These are phyloP conservation scores for Phytopythium oedochilum DNA, from an alignment of 352 stramenopile genomes.

Conservation along the genomic window DNA sequence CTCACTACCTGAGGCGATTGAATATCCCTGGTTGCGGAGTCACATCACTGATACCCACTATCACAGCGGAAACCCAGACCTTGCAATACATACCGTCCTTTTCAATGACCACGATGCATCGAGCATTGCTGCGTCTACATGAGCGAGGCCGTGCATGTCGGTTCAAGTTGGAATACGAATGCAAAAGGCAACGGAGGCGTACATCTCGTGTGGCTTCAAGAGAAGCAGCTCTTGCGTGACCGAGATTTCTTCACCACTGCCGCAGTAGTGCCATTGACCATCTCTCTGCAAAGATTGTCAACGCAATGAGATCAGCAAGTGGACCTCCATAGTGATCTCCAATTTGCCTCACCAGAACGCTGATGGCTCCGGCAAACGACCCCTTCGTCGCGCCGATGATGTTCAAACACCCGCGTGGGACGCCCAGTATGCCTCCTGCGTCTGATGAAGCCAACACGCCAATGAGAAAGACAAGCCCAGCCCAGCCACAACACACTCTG, in stretches of 20 bases:
- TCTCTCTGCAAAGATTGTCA: slow-evolving; percentile 29
- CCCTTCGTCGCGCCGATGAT: slow-evolving; percentile 84
- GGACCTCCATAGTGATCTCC: background rate
- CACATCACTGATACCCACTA: slow-evolving; percentile 2
- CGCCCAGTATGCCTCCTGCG: slow-evolving; percentile 57
- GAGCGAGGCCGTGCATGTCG: background rate
- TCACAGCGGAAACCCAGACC: slow-evolving; percentile 8
- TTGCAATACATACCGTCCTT: slow-evolving; percentile 84
- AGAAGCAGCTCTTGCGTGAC: slow-evolving; percentile 78
- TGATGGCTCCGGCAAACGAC: slow-evolving; percentile 56
- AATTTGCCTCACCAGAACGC: slow-evolving; percentile 30
- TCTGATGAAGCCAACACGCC: slow-evolving; percentile 23
- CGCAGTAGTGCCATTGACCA: slow-evolving; percentile 50
- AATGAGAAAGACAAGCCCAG: background rate
- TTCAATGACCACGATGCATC: slow-evolving; percentile 92
- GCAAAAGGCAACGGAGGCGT: background rate
- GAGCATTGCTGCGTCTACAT: slow-evolving; percentile 59
- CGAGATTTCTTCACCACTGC: slow-evolving; percentile 52
- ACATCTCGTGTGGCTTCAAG: slow-evolving; percentile 48
- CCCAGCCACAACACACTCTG: background rate
- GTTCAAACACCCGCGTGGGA: slow-evolving; percentile 68
- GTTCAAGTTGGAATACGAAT: background rate
- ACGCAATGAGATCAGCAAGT: background rate
- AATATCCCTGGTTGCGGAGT: slow-evolving; percentile 90
- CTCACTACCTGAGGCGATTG: slow-evolving; percentile 74